Conservation (phyloP, 768 basidiomycete species). For the Lyophyllum semitale region DNA sequence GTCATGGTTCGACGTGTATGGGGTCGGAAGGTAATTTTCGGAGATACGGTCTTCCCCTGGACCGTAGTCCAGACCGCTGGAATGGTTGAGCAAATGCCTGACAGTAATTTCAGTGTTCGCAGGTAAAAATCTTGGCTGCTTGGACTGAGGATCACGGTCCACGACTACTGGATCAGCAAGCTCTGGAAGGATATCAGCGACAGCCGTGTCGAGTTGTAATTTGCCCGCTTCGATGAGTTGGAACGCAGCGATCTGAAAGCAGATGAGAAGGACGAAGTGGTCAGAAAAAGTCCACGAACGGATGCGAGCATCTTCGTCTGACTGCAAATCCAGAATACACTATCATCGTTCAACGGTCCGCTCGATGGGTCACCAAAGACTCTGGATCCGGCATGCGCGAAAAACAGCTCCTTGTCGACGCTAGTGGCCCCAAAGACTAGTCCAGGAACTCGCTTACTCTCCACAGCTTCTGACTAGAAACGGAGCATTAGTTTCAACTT, state of each 20-base stretch:
- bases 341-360: constrained; percentile 23
- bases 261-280: neutral
- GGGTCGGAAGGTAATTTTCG: constrained; percentile 3
- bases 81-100: constrained; percentile 23
- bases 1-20: constrained; percentile 9
- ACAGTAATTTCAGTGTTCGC: constrained; percentile 19
- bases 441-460: constrained; percentile 22
- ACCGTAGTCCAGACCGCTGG: constrained; percentile 24
- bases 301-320: constrained; percentile 35
- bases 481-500: neutral
- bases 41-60: constrained; percentile 1
- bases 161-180: constrained; percentile 26
- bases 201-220: constrained; percentile 30
- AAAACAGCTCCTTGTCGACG: constrained; percentile 27
- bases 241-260: constrained; percentile 28
- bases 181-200: constrained; percentile 28
- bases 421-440: constrained; percentile 30
- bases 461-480: constrained; percentile 11
- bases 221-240: constrained; percentile 36
- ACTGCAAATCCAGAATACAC: constrained; percentile 39
- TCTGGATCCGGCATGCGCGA: constrained; percentile 23
- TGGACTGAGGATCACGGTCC: neutral
- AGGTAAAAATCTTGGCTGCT: constrained; percentile 1
- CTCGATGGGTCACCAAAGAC: constrained; percentile 27
- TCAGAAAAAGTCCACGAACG: constrained; percentile 19